Base-by-base conservation (phyloP, 305 asterid genomes). In the Fraxinus albicans region DNA sequence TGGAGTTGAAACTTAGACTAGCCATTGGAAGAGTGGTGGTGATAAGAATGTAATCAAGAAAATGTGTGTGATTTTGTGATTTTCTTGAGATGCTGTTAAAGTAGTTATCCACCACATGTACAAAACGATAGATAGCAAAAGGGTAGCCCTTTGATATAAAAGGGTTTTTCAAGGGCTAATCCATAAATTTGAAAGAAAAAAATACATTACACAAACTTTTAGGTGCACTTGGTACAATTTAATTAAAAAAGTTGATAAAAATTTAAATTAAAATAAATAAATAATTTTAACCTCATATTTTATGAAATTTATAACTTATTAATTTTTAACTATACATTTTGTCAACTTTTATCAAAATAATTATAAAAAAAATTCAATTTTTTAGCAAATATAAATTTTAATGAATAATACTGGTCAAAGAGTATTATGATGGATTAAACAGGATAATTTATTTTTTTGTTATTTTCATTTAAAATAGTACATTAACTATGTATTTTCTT, bases 1-100 rank as follows among this genome's bases (percentile, higher is more conserved):
- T 83, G 85, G 91, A 75, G 81, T 89, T 90, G 90, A 91, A 91
- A 90, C 91, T 90, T 69, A 93, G 77, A 83, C 85, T 87, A 73
- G 94, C 94, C 98, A 95, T 95, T 87, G 86, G 21, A 65, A 17
- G 31, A 23, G 19, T 1, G 21, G 79, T 80, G 76, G 77, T 77
- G 91, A 86, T 79, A 65, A 85, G 90, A 73, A 78, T 80, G 79
- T 70, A 69, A 63, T 63, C 63, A 15, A 47, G 80, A 63, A 65
- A 73, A 25, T 50, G 31, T 65, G 0, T 25, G 27, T 25, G 27
- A 25, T 25, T 25, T 40, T 53, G 80, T 72, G 74, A 53, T 13
- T 35, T 81, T 76, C 23, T 63, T 81, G 82, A 77, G 86, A 82
- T 40, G 82, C 79, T 84, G 89, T 87, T 83, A 84, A 83, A 79